Percentiles rank a stretch among this genome's conserved stretches.
These are phyloP conservation scores for Fusarium stilboides DNA, from an alignment of 2,329 filamentous ascomycete genomes.

Conservation along the genomic window DNA sequence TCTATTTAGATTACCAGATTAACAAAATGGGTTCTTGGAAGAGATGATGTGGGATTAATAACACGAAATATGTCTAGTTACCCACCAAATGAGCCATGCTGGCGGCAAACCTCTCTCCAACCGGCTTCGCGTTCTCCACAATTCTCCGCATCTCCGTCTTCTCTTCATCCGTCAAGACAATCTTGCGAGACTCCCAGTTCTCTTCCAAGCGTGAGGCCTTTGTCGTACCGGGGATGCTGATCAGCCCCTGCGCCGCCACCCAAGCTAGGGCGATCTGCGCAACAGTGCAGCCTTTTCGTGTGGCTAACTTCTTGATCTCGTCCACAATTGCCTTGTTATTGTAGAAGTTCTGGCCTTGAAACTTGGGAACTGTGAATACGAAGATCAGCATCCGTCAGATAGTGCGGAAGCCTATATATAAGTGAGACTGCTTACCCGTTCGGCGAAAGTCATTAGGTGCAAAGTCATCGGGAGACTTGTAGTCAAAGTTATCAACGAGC, in stretches of 20 bases:
- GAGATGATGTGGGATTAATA: too few relatives aligned
- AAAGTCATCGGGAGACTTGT: constrained; percentile 63
- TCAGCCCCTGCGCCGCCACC: neutral
- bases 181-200: neutral
- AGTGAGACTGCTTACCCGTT: constrained; percentile 4
- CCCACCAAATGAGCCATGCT: neutral
- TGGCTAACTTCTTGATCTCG: constrained; percentile 57
- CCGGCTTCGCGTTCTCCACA: neutral
- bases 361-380: neutral
- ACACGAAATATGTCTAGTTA: neutral
- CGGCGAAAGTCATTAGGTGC: constrained; percentile 59
- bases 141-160: neutral
- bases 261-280: neutral
- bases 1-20: neutral
- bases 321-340: constrained; percentile 58
- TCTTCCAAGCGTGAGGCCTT: neutral
- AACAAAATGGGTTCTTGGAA: neutral
- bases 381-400: neutral
- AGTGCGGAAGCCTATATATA: neutral
- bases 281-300: neutral
- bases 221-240: neutral
- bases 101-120: neutral
- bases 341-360: neutral
- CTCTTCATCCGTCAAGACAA: neutral
- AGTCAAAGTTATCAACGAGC: constrained; percentile 62